Base-by-base conservation (phyloP, 768 basidiomycete genomes). In the Suillus discolor region DNA sequence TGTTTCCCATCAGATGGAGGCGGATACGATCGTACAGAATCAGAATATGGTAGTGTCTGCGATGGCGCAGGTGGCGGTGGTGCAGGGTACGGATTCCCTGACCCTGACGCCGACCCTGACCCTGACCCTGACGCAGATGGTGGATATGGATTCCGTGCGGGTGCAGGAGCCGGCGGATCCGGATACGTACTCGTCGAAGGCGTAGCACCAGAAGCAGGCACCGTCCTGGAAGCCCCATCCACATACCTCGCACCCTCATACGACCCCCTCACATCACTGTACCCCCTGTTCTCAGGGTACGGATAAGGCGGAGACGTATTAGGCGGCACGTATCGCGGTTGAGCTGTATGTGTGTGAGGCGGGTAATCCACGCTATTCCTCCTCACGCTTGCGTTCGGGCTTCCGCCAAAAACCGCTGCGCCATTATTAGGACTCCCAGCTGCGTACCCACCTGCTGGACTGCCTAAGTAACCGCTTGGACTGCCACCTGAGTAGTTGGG, bases 401-500 rank as follows among this genome's bases (percentile, higher is more conserved):
- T 60, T 28, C 41, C 54, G 36, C 54, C 59, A 42, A 60, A 60
- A 20, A 18, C 41, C 18, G 25, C 57, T 9, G 6, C 39, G 9
- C 25, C 6, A 60, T 60, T 28, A 42, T 60, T 60, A 42, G 59
- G 59, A 28, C 59, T 60, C 41, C 59, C 59, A 42, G 63, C n/a
- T 39, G 49, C 64, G 36, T 57, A 47, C 36, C 39, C 64, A 31
- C 70, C 72, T 34, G 68, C 83, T 61, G 87, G 87, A 71, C 87
- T 89, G 20, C 87, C 81, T 64, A 87, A 85, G 70, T 79, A 84
- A 4, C 86, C 85, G 65, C 84, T 85, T 39, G 86, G 81, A 60
- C 88, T 88, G 9, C 88, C 88, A 64, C 82, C 84, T 47, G 79
- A 67, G 45, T 75, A 76, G 34, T 78, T 77, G 71, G 80, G 78